Evolutionary conservation across 2,329 filamentous ascomycete species (phyloP).

Genomic region (Botrytis aclada): DNA sequence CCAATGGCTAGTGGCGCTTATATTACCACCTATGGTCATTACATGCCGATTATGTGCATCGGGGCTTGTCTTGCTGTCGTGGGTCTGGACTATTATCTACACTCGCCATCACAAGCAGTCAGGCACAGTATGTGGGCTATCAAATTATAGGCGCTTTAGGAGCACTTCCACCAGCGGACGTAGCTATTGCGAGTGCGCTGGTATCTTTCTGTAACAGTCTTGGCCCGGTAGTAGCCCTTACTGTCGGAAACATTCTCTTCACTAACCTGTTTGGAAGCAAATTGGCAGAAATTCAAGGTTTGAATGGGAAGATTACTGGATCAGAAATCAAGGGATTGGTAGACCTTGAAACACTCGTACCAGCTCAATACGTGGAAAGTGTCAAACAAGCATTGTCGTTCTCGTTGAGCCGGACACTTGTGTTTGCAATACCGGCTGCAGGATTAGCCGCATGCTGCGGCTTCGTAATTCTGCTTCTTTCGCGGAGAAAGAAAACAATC

Average conservation of each 20-base stretch:
- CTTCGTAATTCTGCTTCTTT: background rate
- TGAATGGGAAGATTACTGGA: background rate
- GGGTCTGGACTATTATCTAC: background rate
- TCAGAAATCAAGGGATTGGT: background rate
- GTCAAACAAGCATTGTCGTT: background rate
- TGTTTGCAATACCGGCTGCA: background rate
- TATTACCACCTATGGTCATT: background rate
- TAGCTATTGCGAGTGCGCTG: background rate
- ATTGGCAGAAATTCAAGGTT: background rate
- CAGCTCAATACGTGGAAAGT: background rate
- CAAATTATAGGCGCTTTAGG: background rate
- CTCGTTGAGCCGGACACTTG: background rate
- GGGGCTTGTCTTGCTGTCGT: background rate
- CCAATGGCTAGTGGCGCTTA: background rate
- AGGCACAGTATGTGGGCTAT: background rate
- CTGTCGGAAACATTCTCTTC: background rate
- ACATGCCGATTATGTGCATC: background rate
- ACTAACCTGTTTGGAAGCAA: background rate
- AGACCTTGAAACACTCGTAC: background rate
- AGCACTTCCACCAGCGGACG: background rate
- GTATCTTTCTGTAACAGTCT: background rate
- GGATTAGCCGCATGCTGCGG: background rate
- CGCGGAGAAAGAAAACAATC: background rate
- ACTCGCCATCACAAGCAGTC: background rate
- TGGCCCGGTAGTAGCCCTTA: background rate